Base-by-base conservation (phyloP, 2,329 filamentous ascomycete genomes). In the Neopestalotiopsis sp. region DNA sequence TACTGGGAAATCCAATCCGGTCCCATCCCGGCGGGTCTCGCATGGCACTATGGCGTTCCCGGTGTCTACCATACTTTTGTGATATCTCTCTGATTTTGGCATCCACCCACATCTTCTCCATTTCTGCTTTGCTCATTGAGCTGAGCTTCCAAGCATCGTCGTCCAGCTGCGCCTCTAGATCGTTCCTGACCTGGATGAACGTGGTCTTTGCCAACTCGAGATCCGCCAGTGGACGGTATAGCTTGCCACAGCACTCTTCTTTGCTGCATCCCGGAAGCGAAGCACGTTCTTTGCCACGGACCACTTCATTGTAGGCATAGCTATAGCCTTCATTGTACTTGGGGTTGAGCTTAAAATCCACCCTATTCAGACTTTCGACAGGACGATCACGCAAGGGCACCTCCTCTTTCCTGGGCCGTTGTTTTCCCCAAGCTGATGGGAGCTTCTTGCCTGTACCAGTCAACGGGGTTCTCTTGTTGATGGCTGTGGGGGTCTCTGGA, bases 1-100 rank as follows among this genome's bases (percentile, higher is more conserved):
- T 98, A 32, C 84, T 90, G 1, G 95, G 95, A 78, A 99, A 97
- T 73, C 97, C 95, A 1, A 92, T 88, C 67, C 93, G 87, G 96
- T 96, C 99, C 78, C 94, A 98, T 0, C 94, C 95, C 1, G 94
- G 94, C 13, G 96, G 95, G 10, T 92, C 94, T 59, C 83, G 85
- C 71, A 88, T 86, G 65, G 94, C 88, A 69, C 91, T 88, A 79
- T 92, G 94, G 34, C 90, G 86, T 73, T 95, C 88, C 68, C 92
- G 87, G 80, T 98, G 95, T 77, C 87, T 94, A 5, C 94, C 94
- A 78, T 89, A 90, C 70, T 88, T 87, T 75, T 95, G 91, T 1
- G 95, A 92, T 71, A 97, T 83, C 63, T 91, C 85, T 76, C 89
- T 88, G 0, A 90, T 91, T 76, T 91, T 91, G 13, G 95, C 95